Evolutionary conservation across 139 green algal species (phyloP).

Genomic region (Chlamydomonas sphaeroides): DNA sequence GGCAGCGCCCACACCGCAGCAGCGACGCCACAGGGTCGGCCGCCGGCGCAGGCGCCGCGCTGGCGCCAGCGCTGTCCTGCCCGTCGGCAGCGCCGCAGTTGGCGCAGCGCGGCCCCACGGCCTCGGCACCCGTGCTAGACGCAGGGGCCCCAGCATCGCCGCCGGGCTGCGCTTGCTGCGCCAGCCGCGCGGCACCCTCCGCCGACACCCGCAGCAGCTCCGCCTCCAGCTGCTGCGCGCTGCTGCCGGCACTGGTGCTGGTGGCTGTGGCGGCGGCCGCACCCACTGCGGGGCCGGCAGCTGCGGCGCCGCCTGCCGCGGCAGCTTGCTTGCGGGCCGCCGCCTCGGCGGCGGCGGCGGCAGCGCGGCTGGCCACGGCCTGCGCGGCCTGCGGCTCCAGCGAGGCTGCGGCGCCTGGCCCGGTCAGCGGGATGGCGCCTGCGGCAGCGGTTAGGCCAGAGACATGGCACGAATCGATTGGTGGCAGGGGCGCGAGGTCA

Average conservation of each 20-base stretch:
- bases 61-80: not conserved
- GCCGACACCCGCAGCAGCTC: conserved; percentile 2
- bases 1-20: conserved; percentile 22
- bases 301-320: not conserved
- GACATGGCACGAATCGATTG: too few species aligned
- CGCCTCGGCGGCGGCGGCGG: not conserved
- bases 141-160: not conserved
- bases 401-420: conserved; percentile 1
- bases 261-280: not conserved
- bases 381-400: not conserved
- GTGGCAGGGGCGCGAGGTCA: too few species aligned
- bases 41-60: not conserved
- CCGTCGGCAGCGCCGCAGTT: not conserved
- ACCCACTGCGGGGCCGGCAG: too few species aligned
- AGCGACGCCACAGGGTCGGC: not conserved
- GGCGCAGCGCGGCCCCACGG: not conserved
- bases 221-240: not conserved
- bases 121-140: not conserved
- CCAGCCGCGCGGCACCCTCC: not conserved
- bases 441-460: too few species aligned
- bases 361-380: not conserved
- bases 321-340: not conserved
- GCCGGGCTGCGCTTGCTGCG: not conserved
- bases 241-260: too few species aligned
- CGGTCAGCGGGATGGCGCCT: conserved; percentile 22